A percentile compares a stretch with the other conserved stretches of the same genome.
Evolutionary conservation across 495 filamentous ascomycete species (phyloP).

Genomic region (Trichocladium antarcticum): DNA sequence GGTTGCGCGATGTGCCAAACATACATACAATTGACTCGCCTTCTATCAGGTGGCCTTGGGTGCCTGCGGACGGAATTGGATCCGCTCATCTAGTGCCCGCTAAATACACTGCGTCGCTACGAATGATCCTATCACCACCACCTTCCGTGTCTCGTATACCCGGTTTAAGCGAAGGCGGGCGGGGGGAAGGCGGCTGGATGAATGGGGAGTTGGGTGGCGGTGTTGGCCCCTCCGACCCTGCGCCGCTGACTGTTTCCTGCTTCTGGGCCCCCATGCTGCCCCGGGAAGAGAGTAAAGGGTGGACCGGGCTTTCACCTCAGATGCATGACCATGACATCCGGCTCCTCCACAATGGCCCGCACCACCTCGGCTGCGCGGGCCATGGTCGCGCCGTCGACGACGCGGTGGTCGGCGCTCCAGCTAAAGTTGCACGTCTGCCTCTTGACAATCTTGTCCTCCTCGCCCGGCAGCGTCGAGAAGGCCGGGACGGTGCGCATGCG

Average conservation of each 20-base stretch:
- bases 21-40: background rate
- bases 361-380: conserved; percentile 78
- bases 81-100: no score
- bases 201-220: background rate
- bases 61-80: no score
- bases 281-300: no score
- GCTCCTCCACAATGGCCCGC: conserved; percentile 63
- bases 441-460: conserved; percentile 44
- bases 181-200: conserved; percentile 2
- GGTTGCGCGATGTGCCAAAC: background rate
- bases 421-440: conserved; percentile 73
- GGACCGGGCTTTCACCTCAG: conserved; percentile 39
- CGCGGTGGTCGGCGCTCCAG: conserved; percentile 93
- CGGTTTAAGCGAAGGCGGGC: conserved; percentile 3
- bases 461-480: conserved; percentile 42
- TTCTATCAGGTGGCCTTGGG: no score
- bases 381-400: conserved; percentile 90
- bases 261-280: background rate
- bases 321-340: conserved; percentile 69
- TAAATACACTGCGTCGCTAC: no score
- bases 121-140: background rate
- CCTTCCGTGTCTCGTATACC: background rate
- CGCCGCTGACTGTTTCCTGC: background rate
- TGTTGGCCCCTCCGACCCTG: no score
- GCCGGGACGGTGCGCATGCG: conserved; percentile 60